phyloP scores from a whole-genome alignment of 2,329 filamentous ascomycete species.

The Graphiopsis chlorocephala region DNA sequence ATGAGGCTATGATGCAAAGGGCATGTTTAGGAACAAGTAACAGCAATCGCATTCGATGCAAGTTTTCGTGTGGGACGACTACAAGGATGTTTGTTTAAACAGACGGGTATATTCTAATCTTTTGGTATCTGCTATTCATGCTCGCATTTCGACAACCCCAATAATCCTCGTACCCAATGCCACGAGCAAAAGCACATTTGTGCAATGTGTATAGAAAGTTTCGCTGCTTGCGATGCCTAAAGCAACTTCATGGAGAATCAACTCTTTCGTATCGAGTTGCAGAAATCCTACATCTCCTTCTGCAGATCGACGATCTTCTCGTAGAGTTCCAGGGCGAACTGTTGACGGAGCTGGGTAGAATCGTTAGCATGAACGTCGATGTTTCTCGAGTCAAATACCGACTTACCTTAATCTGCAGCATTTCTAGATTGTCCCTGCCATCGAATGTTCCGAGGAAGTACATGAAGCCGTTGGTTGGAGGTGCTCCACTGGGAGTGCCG shows the following conservation, averaged over 20 bases:
- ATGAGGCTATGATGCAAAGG: background rate
- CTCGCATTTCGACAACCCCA: background rate
- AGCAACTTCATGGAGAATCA: background rate
- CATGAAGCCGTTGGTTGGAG: conserved; percentile 68
- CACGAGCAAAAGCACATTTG: background rate
- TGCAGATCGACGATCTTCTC: conserved; percentile 43
- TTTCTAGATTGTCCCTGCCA: conserved; percentile 49
- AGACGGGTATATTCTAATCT: conserved; percentile 15
- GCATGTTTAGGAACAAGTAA: background rate
- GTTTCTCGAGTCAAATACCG: conserved; percentile 36
- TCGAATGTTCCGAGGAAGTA: conserved; percentile 60
- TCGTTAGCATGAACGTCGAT: conserved; percentile 30
- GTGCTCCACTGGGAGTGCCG: conserved; percentile 60
- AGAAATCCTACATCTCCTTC: conserved; percentile 33
- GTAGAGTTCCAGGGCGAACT: conserved; percentile 48
- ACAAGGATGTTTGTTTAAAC: background rate
- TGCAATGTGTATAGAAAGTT: background rate
- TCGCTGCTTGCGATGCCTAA: background rate
- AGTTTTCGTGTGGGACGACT: background rate
- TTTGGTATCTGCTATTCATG: conserved; percentile 12
- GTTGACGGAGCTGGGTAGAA: conserved; percentile 39
- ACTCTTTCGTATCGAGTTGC: background rate
- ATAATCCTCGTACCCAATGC: conserved; percentile 2
- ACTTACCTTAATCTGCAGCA: conserved; percentile 56
- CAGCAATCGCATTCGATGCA: background rate